These are phyloP conservation scores for Simplicillium aogashimaense DNA, from an alignment of 2,329 filamentous ascomycete species.

Conservation along the genomic window DNA sequence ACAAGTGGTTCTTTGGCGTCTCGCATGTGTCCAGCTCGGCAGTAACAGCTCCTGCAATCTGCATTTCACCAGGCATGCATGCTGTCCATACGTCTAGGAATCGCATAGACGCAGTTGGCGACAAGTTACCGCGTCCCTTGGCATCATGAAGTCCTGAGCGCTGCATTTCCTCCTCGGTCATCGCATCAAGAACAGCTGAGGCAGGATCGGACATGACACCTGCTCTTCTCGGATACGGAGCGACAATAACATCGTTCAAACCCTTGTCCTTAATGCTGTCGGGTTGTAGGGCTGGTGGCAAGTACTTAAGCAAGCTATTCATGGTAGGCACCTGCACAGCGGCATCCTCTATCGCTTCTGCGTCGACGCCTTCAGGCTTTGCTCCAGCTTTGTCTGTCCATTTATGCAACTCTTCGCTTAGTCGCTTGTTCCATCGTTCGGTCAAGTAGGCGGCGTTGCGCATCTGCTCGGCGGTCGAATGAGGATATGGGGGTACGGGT, in stretches of 20 bases:
- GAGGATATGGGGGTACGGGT: slow-evolving; percentile 29
- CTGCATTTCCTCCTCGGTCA: slow-evolving; percentile 38
- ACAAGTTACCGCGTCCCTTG: slow-evolving; percentile 28
- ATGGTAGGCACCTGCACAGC: slow-evolving; percentile 5
- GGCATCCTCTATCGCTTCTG: slow-evolving; percentile 10
- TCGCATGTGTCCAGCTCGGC: slow-evolving; percentile 22
- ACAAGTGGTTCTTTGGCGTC: slow-evolving; percentile 36
- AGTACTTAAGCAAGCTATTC: slow-evolving; percentile 8
- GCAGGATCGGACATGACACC: slow-evolving; percentile 31
- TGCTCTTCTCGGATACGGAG: slow-evolving; percentile 26
- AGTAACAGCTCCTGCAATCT: slow-evolving; percentile 8
- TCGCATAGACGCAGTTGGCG: slow-evolving; percentile 17
- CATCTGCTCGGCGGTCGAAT: slow-evolving; percentile 39
- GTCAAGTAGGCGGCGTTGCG: slow-evolving; percentile 44
- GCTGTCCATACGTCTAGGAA: slow-evolving; percentile 33
- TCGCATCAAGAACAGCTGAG: slow-evolving; percentile 29
- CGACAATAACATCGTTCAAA: slow-evolving; percentile 12
- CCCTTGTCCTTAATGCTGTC: slow-evolving; percentile 6
- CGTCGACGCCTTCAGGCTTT: slow-evolving; percentile 26
- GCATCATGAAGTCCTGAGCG: slow-evolving; percentile 29
- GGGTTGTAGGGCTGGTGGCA: slow-evolving; percentile 7
- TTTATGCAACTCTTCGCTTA: slow-evolving; percentile 27
- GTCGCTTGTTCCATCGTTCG: slow-evolving; percentile 35
- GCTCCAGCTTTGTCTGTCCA: slow-evolving; percentile 34
- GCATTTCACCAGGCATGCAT: slow-evolving; percentile 22